Evolutionary conservation across 805 yeast species (phyloP), one percentile per base, ranked within the genome.

Genomic region (Kodamaea jinghongensis): DNA sequence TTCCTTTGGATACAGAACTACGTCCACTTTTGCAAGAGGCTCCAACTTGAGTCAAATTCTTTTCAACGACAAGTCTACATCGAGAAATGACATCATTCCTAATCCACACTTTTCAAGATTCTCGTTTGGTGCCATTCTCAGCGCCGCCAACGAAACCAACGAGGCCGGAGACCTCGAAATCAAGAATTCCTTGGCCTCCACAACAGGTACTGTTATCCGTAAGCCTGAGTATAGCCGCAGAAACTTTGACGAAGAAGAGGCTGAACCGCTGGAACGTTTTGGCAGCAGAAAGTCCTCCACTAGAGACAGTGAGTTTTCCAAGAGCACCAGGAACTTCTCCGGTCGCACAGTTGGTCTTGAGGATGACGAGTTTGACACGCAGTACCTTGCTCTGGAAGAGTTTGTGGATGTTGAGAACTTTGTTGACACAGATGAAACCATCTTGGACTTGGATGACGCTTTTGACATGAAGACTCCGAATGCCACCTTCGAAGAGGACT

Each of bases 81-180:
- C 23, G 7, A 20, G 23, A 20, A 4, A 28, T 13, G 40, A 34
- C 22, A 35, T 54, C 28, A 62, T 67, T 27, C 75, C 75, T 5
- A 69, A 70, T 37, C 73, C 73, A 8, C 50, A 68, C 26, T 70
- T 70, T 40, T 70, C 75, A 0, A 55, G 64, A 27, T 57, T 70
- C 37, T 67, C 75, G 0, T 65, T 70, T 49, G 66, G 67, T 36
- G 72, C 69, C 2, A 49, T 68, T 16, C 42, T 47, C 14, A 31
- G 35, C 7, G 27, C 28, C 10, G 35, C 30, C 15, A 13, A 29
- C 14, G 39, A 35, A 13, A 38, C 38, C 42, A 40, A 42, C 17
- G 46, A 41, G 15, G 34, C 17, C 14, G 51, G 49, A 4, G 50
- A 48, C 30, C 20, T 34, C 4, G 44, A 40, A 3, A 44, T 48